Base-by-base conservation (phyloP, 192 early-diverging fungal genomes). In the Coemansia sp. region DNA sequence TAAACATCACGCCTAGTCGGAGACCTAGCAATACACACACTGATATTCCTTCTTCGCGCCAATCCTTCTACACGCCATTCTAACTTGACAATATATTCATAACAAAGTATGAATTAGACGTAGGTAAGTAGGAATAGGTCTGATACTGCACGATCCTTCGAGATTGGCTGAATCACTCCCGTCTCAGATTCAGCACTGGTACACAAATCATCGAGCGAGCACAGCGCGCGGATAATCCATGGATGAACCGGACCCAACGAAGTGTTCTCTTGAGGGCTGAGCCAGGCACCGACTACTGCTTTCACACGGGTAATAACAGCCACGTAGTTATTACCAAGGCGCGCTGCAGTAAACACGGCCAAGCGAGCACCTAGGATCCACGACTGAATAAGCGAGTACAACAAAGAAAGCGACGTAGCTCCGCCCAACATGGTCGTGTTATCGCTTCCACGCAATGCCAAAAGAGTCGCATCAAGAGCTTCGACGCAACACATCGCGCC, bases 291-390 rank as follows among this genome's bases (percentile, higher is more conserved):
- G 9, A 65, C 70, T 11, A 81, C 71, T 19, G 27, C 38, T 6
- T 51, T 37, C 32, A 73, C 67, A 5, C 78, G 19, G 21, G 34
- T 50, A 17, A 65, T 34, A 34, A 59, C 45, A 17, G 37, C 39
- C 3, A 12, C 31, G 3, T 31, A 25, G 12, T n/a, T 45, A 37
- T 69, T 64, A 5, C n/a, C 64, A 6, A 61, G 17, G 12, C 68
- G 53, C 4, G 74, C 57, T 0, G 68, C 80, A 14, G 60, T 71
- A 73, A 77, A 76, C 64, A 82, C 23, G 7, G 66, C 62, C 50
- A 82, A 57, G 7, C 75, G 80, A 31, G 80, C 80, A 23, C 80
- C 80, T 2, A 82, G 63, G 29, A 82, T 71, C 80, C 80, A 82
- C 46, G 80, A 76, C 69, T 82, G 80, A 42, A 82, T 37, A 31